Conservation (phyloP, 2,329 filamentous ascomycete species). For the Canariomyces notabilis region DNA sequence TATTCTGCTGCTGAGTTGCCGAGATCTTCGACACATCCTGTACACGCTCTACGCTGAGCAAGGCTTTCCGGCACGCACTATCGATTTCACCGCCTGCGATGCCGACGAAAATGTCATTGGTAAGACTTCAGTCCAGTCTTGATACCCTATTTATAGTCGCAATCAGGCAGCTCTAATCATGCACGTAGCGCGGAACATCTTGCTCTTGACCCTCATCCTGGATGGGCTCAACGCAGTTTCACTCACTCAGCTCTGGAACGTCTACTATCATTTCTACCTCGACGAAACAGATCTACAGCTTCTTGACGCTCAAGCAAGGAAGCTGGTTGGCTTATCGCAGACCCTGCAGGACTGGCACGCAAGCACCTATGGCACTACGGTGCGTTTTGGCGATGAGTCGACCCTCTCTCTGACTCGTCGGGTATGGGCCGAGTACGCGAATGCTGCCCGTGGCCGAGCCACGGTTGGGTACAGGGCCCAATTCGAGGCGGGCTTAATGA, state of each 20-base stretch:
- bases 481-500: constrained; percentile 6
- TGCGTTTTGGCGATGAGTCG: constrained; percentile 45
- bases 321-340: constrained; percentile 36
- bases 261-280: constrained; percentile 52
- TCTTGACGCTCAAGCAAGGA: constrained; percentile 39
- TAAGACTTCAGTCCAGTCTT: constrained; percentile 25
- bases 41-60: constrained; percentile 45
- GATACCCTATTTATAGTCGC: background rate
- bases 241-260: constrained; percentile 42
- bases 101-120: constrained; percentile 45
- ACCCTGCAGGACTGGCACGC: constrained; percentile 41
- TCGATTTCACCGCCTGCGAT: constrained; percentile 56
- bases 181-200: constrained; percentile 44
- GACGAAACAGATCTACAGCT: constrained; percentile 32
- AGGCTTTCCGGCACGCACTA: constrained; percentile 19
- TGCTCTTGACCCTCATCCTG: constrained; percentile 47
- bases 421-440: constrained; percentile 37
- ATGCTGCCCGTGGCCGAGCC: constrained; percentile 12
- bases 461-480: constrained; percentile 18
- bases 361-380: constrained; percentile 37
- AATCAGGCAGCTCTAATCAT: constrained; percentile 25
- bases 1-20: constrained; percentile 51
- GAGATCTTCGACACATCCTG: constrained; percentile 52
- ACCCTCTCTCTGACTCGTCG: constrained; percentile 39
- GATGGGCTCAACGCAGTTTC: constrained; percentile 32